These are phyloP conservation scores for Gastrolobium bilobum DNA, from an alignment of 306 rosid species.

Conservation along the genomic window DNA sequence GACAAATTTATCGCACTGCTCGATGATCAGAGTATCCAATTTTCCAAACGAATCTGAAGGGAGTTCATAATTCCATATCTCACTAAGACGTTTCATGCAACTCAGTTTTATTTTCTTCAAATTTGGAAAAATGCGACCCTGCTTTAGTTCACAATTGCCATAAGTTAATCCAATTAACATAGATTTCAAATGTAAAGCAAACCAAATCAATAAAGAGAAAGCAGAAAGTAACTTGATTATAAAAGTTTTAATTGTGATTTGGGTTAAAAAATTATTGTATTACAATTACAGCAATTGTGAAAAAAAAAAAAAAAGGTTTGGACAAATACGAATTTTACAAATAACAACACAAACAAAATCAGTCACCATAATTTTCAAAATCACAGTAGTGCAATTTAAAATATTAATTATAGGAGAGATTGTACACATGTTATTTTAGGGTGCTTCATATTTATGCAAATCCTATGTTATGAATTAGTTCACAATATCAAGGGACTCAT, in stretches of 20 bases:
- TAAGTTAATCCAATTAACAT: not conserved
- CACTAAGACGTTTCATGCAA: not conserved
- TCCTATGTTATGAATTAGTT: too few species aligned
- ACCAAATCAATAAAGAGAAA: not conserved
- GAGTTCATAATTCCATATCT: constrained; percentile 10
- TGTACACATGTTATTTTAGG: too few species aligned
- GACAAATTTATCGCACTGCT: not conserved
- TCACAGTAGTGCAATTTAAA: too few species aligned
- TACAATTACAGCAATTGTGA: too few species aligned
- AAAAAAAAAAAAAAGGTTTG: not conserved
- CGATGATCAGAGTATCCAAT: not conserved
- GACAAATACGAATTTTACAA: not conserved
- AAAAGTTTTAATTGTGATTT: not conserved
- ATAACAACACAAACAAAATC: not conserved
- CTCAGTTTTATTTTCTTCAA: constrained; percentile 8
- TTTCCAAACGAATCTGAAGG: not conserved
- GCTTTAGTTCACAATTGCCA: not conserved
- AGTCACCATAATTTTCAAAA: not conserved
- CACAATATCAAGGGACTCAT: too few species aligned
- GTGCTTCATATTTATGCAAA: too few species aligned
- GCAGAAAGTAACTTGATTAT: not conserved
- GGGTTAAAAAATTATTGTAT: not conserved
- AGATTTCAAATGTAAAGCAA: not conserved
- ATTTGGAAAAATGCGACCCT: constrained; percentile 3
- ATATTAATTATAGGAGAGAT: too few species aligned